Evolutionary conservation across 2,329 filamentous ascomycete genomes (phyloP), one percentile per base, ranked within the genome.

Genomic region (Cyphellophora europaea): DNA sequence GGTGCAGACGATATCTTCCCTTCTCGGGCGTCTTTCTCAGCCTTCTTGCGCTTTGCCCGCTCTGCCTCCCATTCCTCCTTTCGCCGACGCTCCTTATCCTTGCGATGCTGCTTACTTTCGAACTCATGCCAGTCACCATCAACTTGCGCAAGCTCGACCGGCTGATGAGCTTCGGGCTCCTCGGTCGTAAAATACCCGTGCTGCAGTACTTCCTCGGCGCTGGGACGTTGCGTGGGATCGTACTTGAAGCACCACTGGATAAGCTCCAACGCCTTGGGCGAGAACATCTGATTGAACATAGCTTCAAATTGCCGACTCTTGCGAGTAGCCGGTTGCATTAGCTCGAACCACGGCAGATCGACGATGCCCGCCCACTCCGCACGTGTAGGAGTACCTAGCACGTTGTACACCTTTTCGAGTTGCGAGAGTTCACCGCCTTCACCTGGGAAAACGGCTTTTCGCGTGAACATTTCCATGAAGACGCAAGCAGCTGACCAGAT

Each of bases 101-200:
- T 91, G 19, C 91, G 73, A 16, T 94, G 69, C 11, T 87, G 88
- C 63, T 98, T 98, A 37, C 86, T 93, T 63, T 98, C 91, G 52
- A 96, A 94, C 56, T 98, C 91, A 55, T 98, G 91, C 91, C 91
- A 98, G 51, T 98, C 91, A 14, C 91, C 91, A 49, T 91, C 77
- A 18, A 98, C 71, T 32, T 79, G 67, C 40, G 80, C 77, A 32
- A 98, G 72, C 77, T 94, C 88, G 45, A 79, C 67, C 27, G 87
- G 84, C 53, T 93, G 85, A 51, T 73, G 74, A 14, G 88, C 69
- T 36, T 67, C 59, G 12, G 91, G 89, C 48, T 85, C 78, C 59
- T 98, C 91, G 23, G 69, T 69, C 4, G 74, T 79, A 54, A 98
- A 98, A 63, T 98, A 98, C 2, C 79, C 69, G 57, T 98, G 88